These are phyloP conservation scores for Clarireedia monteithiana DNA, from an alignment of 2,329 filamentous ascomycete species.

Conservation along the genomic window DNA sequence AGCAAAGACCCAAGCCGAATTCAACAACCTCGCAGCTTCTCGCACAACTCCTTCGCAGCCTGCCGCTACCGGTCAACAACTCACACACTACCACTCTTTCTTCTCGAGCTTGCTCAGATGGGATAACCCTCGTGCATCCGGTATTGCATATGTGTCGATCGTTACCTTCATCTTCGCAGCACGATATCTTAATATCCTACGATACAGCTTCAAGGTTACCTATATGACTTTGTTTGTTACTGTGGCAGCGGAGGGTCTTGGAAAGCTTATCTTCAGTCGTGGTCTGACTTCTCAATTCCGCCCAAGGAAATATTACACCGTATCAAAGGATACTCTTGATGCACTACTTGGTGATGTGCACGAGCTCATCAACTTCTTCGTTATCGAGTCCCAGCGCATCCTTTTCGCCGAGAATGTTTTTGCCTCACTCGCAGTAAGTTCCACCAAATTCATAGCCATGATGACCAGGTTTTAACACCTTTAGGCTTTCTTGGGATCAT, in stretches of 20 bases:
- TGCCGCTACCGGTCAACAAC: conserved; percentile 52
- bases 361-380: conserved; percentile 64
- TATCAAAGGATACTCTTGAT: conserved; percentile 56
- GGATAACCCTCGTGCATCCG: conserved; percentile 60
- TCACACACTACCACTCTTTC: conserved; percentile 65
- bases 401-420: conserved; percentile 60
- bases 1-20: conserved; percentile 47
- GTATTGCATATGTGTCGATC: conserved; percentile 52
- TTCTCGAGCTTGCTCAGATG: conserved; percentile 63
- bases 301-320: conserved; percentile 59
- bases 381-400: conserved; percentile 62
- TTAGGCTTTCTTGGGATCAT: conserved; percentile 52
- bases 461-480: conserved; percentile 11
- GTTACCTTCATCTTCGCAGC: conserved; percentile 53
- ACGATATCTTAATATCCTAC: conserved; percentile 58
- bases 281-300: conserved; percentile 59
- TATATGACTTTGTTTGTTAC: conserved; percentile 55
- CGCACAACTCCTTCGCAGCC: conserved; percentile 46
- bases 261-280: conserved; percentile 52
- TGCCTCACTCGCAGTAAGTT: conserved; percentile 51
- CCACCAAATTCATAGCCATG: neutral
- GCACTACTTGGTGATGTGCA: conserved; percentile 54
- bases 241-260: conserved; percentile 51
- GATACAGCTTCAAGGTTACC: conserved; percentile 58
- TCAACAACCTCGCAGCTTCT: conserved; percentile 49